phyloP scores from a whole-genome alignment of 164 flowering plant genomes.

The Magnolia changhungtana region DNA sequence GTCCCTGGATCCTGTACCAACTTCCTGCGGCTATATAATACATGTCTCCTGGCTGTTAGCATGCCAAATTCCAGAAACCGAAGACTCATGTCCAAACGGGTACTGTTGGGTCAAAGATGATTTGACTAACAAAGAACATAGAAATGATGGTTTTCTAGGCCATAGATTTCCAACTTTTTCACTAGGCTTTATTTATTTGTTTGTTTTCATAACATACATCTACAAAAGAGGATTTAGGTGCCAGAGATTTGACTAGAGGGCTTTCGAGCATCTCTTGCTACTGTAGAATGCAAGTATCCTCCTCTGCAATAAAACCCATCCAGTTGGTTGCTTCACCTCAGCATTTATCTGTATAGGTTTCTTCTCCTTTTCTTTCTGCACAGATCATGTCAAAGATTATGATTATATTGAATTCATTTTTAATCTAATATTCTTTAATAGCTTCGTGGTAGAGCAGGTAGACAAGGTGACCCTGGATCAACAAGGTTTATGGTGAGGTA shows the following conservation, averaged over 20 bases:
- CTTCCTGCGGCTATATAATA: too few species aligned
- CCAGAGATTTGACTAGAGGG: not conserved
- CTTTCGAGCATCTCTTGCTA: not conserved
- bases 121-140: not conserved
- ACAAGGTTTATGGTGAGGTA: slow-evolving; percentile 99
- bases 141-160: not conserved
- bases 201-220: not conserved
- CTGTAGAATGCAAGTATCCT: not conserved
- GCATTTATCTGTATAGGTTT: not conserved
- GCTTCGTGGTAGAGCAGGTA: slow-evolving; percentile 99
- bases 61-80: not conserved
- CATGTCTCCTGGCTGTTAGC: not conserved
- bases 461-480: slow-evolving; percentile 99
- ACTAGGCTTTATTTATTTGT: not conserved
- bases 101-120: not conserved
- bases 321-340: not conserved
- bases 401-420: not conserved
- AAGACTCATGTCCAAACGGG: too few species aligned
- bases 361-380: not conserved
- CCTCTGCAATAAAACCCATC: not conserved
- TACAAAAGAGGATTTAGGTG: not conserved
- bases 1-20: too few species aligned
- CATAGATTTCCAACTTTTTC: not conserved
- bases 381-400: not conserved
- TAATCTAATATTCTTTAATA: slow-evolving; percentile 17